Evolutionary conservation across 768 basidiomycete species (phyloP), one percentile per base, ranked within the genome.

Genomic region (Collybia mongolica): DNA sequence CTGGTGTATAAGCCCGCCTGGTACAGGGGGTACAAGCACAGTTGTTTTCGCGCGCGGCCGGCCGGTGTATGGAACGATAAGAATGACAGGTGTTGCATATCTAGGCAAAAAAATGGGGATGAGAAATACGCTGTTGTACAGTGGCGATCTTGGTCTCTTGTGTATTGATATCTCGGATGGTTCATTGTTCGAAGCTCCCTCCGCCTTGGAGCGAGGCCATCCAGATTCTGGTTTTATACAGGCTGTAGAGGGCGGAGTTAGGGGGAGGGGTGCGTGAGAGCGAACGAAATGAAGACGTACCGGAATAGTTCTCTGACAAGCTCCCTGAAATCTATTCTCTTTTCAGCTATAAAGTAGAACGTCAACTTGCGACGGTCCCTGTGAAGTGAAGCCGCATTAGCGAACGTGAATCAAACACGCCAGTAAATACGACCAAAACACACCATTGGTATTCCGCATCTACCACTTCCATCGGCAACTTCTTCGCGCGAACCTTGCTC

Each of bases 401-500:
- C 6, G 37, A n/a, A 18, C 28, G 24, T 22, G 18, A 49, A 29
- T 17, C 36, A 44, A 47, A 4, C 38, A 48, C 2, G 22, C 42
- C 22, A 44, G 18, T 38, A 9, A 24, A 9, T 14, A 32, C 14
- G 49, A 39, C 1, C 12, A 32, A 20, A 20, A 72, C 88, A 23
- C 49, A 94, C 94, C 94, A 98, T 65, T 99, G 96, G 72, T 95
- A 99, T 70, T 98, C 96, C 26, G 95, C 96, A 68, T 98, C 96
- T 43, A 97, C 86, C 51, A 99, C 94, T 68, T 98, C 93, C 96
- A 99, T 99, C 15, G 94, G 94, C 63, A 98, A 72, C 65, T 93
- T 93, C 73, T 95, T 90, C 66, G 93, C 92, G 46, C 86, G 76
- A 12, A 97, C 95, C 68, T 98, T 98, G 53, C 77, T 90, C 67